These are phyloP conservation scores for Mycena latifolia DNA, from an alignment of 768 basidiomycete genomes.

Conservation along the genomic window DNA sequence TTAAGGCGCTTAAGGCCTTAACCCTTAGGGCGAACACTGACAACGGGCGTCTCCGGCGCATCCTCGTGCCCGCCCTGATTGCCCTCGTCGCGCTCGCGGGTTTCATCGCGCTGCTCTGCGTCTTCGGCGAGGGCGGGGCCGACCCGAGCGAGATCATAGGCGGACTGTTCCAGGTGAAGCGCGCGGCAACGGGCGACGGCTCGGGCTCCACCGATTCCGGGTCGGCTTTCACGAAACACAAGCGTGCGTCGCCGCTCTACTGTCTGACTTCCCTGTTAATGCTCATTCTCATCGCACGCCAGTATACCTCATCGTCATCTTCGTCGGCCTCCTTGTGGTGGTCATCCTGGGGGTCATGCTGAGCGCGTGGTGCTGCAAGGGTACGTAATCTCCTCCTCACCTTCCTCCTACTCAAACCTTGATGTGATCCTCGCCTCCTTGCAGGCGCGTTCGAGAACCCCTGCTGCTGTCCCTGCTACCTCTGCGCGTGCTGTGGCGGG, in stretches of 20 bases:
- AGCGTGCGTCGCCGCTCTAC: constrained; percentile 49
- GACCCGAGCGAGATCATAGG: constrained; percentile 42
- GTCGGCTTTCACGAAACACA: constrained; percentile 53
- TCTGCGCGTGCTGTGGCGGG: constrained; percentile 80
- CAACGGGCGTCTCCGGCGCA: constrained; percentile 43
- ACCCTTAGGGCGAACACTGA: no score
- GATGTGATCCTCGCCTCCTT: no score
- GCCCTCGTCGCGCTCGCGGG: constrained; percentile 45
- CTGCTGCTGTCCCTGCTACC: constrained; percentile 76
- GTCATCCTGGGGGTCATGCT: constrained; percentile 68
- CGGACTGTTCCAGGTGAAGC: constrained; percentile 42
- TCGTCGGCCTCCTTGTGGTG: constrained; percentile 72
- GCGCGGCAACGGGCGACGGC: constrained; percentile 44
- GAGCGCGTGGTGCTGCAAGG: constrained; percentile 75
- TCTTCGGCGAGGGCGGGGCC: constrained; percentile 21
- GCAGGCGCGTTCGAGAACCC: constrained; percentile 72
- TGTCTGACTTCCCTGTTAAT: background rate
- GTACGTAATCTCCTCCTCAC: constrained; percentile 42
- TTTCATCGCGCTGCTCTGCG: constrained; percentile 46
- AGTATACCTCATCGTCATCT: constrained; percentile 77
- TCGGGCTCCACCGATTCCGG: no score
- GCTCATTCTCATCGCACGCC: background rate
- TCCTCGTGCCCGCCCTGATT: constrained; percentile 50
- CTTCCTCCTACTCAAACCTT: background rate
- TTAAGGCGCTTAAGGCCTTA: no score